A percentile compares a stretch with the other conserved stretches of the same genome.
Evolutionary conservation across 257 asterid species (phyloP).

Genomic region (Ophiorrhiza pumila): DNA sequence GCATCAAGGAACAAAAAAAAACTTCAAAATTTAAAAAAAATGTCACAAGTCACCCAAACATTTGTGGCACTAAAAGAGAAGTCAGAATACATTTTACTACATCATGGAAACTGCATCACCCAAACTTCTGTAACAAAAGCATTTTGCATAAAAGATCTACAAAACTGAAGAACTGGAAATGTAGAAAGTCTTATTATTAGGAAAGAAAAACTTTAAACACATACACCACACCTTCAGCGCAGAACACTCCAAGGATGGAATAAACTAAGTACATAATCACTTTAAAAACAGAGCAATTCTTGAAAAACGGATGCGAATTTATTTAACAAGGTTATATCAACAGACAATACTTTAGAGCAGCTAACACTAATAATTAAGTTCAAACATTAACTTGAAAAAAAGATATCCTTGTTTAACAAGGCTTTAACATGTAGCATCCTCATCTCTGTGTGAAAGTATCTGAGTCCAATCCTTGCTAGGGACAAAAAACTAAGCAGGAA

Average conservation of each 20-base stretch:
- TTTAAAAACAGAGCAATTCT: neutral
- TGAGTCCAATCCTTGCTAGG: neutral
- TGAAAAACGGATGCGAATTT: neutral
- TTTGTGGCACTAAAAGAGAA: neutral
- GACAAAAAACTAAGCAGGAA: neutral
- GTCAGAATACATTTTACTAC: neutral
- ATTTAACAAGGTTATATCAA: neutral
- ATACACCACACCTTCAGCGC: too few relatives aligned
- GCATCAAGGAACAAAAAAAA: neutral
- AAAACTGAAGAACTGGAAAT: too few relatives aligned
- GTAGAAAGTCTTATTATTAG: too few relatives aligned
- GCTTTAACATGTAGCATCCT: neutral
- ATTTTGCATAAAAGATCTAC: too few relatives aligned
- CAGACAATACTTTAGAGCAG: neutral
- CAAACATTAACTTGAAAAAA: neutral
- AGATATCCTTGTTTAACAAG: neutral
- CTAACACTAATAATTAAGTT: neutral
- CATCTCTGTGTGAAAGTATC: neutral
- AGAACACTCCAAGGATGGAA: too few relatives aligned
- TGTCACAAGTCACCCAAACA: neutral
- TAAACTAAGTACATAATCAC: neutral
- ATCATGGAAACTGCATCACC: neutral
- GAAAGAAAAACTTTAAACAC: too few relatives aligned
- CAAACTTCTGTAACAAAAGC: neutral
- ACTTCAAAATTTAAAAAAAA: neutral